Evolutionary conservation across 2,329 filamentous ascomycete species (phyloP).

Genomic region (Claviceps africana): DNA sequence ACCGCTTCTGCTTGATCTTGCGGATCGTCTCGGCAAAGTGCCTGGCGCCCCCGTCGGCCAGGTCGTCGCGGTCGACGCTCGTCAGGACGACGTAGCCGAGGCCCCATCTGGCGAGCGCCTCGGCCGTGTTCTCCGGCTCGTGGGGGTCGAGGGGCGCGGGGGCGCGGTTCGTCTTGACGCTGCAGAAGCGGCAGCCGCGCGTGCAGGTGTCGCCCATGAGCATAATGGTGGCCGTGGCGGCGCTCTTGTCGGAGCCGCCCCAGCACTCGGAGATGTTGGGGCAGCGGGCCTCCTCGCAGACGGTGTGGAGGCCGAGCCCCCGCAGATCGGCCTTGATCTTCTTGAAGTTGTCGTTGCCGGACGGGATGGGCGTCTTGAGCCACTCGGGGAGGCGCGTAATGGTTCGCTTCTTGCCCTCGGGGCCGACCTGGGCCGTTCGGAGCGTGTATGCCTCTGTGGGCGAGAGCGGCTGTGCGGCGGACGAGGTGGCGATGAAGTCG

Average conservation of each 20-base stretch:
- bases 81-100: constrained; percentile 93
- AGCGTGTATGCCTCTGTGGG: constrained; percentile 44
- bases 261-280: constrained; percentile 98
- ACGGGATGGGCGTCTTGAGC: constrained; percentile 92
- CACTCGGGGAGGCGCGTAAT: constrained; percentile 72
- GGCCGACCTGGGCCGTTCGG: constrained; percentile 50
- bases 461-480: constrained; percentile 28
- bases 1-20: constrained; percentile 77
- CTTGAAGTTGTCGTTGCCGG: constrained; percentile 70
- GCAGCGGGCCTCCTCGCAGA: constrained; percentile 94
- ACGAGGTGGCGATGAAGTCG: constrained; percentile 38
- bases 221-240: constrained; percentile 97
- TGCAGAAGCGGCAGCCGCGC: constrained; percentile 90
- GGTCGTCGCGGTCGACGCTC: constrained; percentile 83
- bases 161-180: constrained; percentile 72
- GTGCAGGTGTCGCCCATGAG: constrained; percentile 98
- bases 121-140: constrained; percentile 92
- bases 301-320: constrained; percentile 80
- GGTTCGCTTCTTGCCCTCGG: constrained; percentile 46
- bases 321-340: constrained; percentile 89
- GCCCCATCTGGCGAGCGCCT: constrained; percentile 85
- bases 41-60: constrained; percentile 71
- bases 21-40: constrained; percentile 92
- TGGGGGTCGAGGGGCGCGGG: constrained; percentile 78
- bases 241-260: constrained; percentile 77